Evolutionary conservation across 441 rosid species (phyloP).

Genomic region (Erodium texanum): DNA sequence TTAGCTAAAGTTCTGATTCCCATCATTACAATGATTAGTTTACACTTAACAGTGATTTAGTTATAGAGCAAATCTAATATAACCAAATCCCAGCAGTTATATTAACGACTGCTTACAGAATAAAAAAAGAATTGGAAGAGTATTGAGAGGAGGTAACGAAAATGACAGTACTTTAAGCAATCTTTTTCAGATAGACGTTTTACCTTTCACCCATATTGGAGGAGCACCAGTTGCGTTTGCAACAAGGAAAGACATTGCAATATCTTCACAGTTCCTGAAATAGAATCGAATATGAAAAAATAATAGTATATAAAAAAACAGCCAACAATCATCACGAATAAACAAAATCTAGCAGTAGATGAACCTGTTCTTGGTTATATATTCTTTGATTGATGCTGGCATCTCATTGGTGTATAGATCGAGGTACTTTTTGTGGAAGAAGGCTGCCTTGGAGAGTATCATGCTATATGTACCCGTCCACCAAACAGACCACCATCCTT

Average conservation of each 20-base stretch:
- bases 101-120: background rate
- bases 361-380: slow-evolving; percentile 57
- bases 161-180: no score
- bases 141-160: no score
- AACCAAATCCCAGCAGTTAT: background rate
- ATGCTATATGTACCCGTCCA: slow-evolving; percentile 90
- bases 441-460: slow-evolving; percentile 93
- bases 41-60: background rate
- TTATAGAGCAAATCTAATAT: background rate
- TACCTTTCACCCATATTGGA: slow-evolving; percentile 94
- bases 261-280: slow-evolving; percentile 97
- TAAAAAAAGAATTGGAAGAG: background rate
- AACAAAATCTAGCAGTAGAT: slow-evolving; percentile 10
- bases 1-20: no score
- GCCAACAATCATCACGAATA: background rate
- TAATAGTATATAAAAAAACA: background rate
- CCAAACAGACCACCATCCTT: slow-evolving; percentile 99
- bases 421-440: slow-evolving; percentile 90
- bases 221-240: slow-evolving; percentile 81
- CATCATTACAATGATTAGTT: no score
- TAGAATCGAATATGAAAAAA: background rate
- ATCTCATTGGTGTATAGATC: slow-evolving; percentile 58
- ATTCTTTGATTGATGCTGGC: slow-evolving; percentile 72
- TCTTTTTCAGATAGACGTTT: background rate
- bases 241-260: slow-evolving; percentile 91